These are phyloP conservation scores for Aspergillus baeticus DNA, from an alignment of 495 filamentous ascomycete genomes.

Conservation along the genomic window DNA sequence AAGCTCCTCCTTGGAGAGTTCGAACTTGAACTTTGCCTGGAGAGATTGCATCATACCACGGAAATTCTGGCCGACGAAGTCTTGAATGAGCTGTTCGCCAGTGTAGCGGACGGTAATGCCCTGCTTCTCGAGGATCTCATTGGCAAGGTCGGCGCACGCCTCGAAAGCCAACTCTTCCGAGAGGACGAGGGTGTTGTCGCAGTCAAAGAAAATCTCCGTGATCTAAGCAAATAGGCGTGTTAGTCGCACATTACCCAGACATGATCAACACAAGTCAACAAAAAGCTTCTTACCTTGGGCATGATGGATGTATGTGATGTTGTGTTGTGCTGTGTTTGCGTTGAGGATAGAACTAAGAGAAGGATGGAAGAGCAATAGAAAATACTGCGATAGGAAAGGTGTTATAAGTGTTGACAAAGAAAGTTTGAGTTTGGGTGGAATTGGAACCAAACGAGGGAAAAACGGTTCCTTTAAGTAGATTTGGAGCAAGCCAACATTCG, in stretches of 20 bases:
- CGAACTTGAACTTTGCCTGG: constrained; percentile 73
- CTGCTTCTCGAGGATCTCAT: constrained; percentile 76
- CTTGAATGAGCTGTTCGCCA: constrained; percentile 70
- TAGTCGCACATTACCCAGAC: constrained; percentile 17
- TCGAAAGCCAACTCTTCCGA: constrained; percentile 92
- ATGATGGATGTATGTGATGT: constrained; percentile 31
- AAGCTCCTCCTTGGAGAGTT: constrained; percentile 63
- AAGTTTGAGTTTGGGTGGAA: neutral
- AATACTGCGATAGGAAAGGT: neutral
- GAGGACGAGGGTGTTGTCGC: constrained; percentile 96
- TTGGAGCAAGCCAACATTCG: neutral
- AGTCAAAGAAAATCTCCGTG: constrained; percentile 87
- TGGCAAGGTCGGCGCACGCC: constrained; percentile 89
- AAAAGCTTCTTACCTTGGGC: constrained; percentile 39
- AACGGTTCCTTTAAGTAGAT: constrained; percentile 6
- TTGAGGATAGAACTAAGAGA: neutral
- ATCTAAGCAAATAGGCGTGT: constrained; percentile 47
- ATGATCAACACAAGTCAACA: neutral
- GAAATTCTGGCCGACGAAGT: constrained; percentile 97
- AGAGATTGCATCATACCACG: constrained; percentile 82
- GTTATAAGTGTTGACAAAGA: constrained; percentile 1
- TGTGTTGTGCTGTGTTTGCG: neutral
- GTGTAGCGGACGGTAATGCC: constrained; percentile 73
- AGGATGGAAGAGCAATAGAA: neutral
- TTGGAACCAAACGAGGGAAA: neutral